These are phyloP conservation scores for Isochrysis galbana DNA, from an alignment of 78 protist genomes.

Conservation along the genomic window DNA sequence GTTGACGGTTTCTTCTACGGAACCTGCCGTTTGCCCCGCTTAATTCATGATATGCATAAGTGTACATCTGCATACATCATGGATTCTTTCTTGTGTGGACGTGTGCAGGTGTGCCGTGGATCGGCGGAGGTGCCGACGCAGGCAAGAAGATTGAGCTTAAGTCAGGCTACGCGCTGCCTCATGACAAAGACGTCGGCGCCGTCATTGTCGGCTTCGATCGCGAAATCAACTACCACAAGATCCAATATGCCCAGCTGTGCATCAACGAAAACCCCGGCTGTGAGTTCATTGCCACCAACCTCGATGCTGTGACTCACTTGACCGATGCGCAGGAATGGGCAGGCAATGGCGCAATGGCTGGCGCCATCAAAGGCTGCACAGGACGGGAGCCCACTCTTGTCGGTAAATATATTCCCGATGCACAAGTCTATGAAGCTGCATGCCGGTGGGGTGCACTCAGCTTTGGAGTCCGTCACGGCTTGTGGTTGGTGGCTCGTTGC, in stretches of 20 bases:
- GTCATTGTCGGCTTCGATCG: conserved; percentile 55
- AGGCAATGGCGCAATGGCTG: conserved; percentile 55
- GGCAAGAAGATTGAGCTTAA: conserved; percentile 38
- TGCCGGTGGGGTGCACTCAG: too few relatives aligned
- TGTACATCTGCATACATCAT: too few relatives aligned
- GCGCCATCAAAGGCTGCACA: conserved; percentile 49
- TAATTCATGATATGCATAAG: too few relatives aligned
- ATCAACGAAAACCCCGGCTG: conserved; percentile 48
- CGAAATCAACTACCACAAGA: conserved; percentile 43
- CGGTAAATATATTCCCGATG: too few relatives aligned
- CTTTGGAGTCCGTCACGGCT: too few relatives aligned
- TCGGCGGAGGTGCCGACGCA: conserved; percentile 22
- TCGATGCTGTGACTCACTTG: conserved; percentile 55
- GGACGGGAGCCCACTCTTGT: conserved; percentile 25
- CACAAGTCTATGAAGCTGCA: too few relatives aligned
- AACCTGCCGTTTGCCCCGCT: too few relatives aligned
- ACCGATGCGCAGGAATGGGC: conserved; percentile 63
- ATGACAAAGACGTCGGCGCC: conserved; percentile 41
- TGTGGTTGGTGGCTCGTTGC: too few relatives aligned
- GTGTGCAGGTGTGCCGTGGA: conserved; percentile 24
- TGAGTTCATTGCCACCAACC: conserved; percentile 61
- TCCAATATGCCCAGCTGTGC: conserved; percentile 51
- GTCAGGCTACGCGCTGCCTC: background rate
- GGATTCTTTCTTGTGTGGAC: too few relatives aligned
- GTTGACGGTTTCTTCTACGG: too few relatives aligned